Base-by-base conservation (phyloP, 2,329 filamentous ascomycete species). In the Pseudogymnoascus sp. region DNA sequence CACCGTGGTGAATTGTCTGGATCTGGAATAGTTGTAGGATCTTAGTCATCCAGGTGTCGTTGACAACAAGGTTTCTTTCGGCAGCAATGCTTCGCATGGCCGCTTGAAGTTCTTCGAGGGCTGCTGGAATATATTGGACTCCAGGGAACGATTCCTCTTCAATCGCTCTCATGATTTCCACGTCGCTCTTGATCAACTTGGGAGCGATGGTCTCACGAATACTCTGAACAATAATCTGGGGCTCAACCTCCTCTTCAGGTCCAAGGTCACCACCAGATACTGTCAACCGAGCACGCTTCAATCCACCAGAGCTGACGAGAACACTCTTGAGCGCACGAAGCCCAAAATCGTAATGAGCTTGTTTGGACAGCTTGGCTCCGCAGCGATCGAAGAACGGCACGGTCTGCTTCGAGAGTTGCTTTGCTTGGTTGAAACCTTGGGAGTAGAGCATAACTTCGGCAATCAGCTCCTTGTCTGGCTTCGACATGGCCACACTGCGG, bases 361-460 rank as follows among this genome's bases (percentile, higher is more conserved):
- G 95, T 73, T 97, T 97, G 1, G 93, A 96, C 29, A 99, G 79
- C 64, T 82, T 84, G 25, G 79, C 81, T 6, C 90, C 81, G 74
- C 95, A 99, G 71, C 89, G 87, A 72, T 99, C 94, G 76, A 99
- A 99, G 82, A 99, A 99, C 0, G 94, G 95, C 25, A 99, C 94
- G 0, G 93, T 95, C 70, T 97, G 92, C 73, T 93, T 94, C 1
- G 94, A 96, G 4, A 99, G 81, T 64, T 88, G 81, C 77, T 97
- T 99, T 36, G 94, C 94, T 74, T 96, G 91, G 70, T 91, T 95
- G 81, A 99, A 99, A 72, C 94, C 94, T 75, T 99, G 94, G 0
- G 95, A 99, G 81, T 97, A 99, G 36, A 99, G 85, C 95, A 99
- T 99, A 71, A 99, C 94, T 79, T 99, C 94, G 36, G 94, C 92